phyloP scores from a whole-genome alignment of 140 eudicot genomes.

The Cichorium intybus region DNA sequence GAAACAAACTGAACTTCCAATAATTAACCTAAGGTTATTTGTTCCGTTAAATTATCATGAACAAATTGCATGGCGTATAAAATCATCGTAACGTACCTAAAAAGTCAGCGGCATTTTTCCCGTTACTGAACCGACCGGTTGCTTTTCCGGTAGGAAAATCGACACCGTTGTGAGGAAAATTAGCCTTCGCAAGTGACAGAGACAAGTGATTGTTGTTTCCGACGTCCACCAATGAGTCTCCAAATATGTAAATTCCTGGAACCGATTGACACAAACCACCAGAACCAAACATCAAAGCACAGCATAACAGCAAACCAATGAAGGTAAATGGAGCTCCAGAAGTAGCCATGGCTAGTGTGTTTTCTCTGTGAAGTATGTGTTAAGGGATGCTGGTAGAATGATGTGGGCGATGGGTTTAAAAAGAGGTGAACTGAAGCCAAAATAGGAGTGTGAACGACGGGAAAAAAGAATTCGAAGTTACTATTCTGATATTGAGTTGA shows the following conservation, averaged over 20 bases:
- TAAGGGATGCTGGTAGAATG: conserved; percentile 10
- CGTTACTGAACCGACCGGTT: conserved; percentile 88
- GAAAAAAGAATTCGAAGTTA: conserved; percentile 12
- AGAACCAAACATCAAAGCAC: conserved; percentile 11
- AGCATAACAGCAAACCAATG: neutral
- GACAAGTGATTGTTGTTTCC: conserved; percentile 71
- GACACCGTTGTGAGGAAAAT: conserved; percentile 77
- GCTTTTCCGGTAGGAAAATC: conserved; percentile 68
- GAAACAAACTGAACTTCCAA: neutral
- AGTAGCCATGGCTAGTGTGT: conserved; percentile 19
- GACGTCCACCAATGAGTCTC: conserved; percentile 83
- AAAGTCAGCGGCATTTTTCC: conserved; percentile 86
- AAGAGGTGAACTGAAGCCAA: conserved; percentile 5
- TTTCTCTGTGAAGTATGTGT: conserved; percentile 6
- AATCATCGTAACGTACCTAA: conserved; percentile 44
- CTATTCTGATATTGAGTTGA: conserved; percentile 21
- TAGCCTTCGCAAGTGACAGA: conserved; percentile 54
- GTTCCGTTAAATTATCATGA: neutral
- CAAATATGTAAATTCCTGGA: conserved; percentile 64
- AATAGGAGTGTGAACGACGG: conserved; percentile 27
- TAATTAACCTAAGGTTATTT: neutral
- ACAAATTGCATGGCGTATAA: neutral
- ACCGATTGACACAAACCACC: conserved; percentile 31
- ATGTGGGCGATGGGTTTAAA: conserved; percentile 16
- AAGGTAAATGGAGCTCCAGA: neutral